A percentile compares a stretch with the other conserved stretches of the same genome.
These are phyloP conservation scores for Oldenlandia corymbosa DNA, from an alignment of 257 asterid genomes.

Conservation along the genomic window DNA sequence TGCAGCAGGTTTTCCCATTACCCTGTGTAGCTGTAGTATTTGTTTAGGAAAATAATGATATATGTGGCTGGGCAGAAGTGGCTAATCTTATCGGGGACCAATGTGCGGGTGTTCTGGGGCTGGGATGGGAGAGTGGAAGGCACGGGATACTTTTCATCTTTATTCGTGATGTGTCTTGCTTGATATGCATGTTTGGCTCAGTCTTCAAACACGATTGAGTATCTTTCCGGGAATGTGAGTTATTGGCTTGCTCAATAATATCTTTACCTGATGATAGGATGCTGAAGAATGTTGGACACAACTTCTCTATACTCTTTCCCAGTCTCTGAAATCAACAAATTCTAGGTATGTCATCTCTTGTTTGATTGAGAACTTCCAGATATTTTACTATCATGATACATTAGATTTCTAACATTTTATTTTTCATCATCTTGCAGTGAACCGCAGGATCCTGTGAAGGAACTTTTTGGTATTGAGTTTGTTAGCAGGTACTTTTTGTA, in stretches of 20 bases:
- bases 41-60: too few species aligned
- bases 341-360: constrained; percentile 49
- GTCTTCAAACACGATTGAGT: neutral
- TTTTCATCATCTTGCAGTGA: constrained; percentile 50
- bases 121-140: neutral
- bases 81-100: neutral
- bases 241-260: constrained; percentile 10
- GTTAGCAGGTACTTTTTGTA: constrained; percentile 71
- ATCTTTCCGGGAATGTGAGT: too few species aligned
- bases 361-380: neutral
- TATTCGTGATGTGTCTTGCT: neutral
- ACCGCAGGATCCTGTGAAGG: constrained; percentile 61
- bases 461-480: constrained; percentile 80
- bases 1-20: constrained; percentile 78
- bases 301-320: constrained; percentile 79
- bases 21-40: constrained; percentile 12
- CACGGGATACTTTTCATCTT: neutral
- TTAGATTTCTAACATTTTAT: neutral
- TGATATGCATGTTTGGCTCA: neutral
- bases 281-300: constrained; percentile 99
- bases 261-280: constrained; percentile 50
- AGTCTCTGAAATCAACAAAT: constrained; percentile 53
- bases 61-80: neutral
- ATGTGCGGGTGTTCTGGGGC: neutral
- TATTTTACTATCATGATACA: neutral